These are phyloP conservation scores for Scytalidium sp. DNA, from an alignment of 2,329 filamentous ascomycete species.

Conservation along the genomic window DNA sequence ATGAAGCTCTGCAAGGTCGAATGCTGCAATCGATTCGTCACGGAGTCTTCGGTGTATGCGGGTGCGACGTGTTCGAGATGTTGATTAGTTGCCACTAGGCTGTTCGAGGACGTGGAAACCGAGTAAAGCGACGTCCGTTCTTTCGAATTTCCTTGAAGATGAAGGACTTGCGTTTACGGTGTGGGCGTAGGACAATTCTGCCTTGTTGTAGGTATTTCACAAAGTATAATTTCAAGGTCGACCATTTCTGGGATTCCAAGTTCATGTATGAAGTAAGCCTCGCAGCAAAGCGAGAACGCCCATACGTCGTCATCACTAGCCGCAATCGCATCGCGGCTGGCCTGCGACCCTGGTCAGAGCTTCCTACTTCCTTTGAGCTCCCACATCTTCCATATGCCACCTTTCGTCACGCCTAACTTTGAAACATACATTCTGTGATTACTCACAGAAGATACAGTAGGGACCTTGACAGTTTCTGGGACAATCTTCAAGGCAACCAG, in stretches of 20 bases:
- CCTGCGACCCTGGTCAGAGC: not conserved
- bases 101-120: not conserved
- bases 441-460: conserved; percentile 31
- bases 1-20: not conserved
- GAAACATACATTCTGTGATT: not conserved
- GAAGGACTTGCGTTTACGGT: too few species aligned
- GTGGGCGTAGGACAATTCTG: too few species aligned
- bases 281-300: not conserved
- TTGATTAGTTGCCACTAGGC: not conserved
- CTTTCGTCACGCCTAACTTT: not conserved
- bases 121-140: not conserved
- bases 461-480: conserved; percentile 35
- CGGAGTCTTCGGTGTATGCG: not conserved
- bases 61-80: not conserved
- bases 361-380: not conserved
- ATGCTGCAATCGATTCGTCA: not conserved
- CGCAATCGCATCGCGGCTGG: not conserved
- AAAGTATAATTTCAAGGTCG: too few species aligned
- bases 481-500: not conserved
- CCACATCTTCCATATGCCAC: not conserved
- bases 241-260: too few species aligned
- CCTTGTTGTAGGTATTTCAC: too few species aligned
- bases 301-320: not conserved
- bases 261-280: not conserved
- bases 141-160: too few species aligned